phyloP scores from a whole-genome alignment of 1,139 yeast genomes.

The Debaryomyces subglobosus region DNA sequence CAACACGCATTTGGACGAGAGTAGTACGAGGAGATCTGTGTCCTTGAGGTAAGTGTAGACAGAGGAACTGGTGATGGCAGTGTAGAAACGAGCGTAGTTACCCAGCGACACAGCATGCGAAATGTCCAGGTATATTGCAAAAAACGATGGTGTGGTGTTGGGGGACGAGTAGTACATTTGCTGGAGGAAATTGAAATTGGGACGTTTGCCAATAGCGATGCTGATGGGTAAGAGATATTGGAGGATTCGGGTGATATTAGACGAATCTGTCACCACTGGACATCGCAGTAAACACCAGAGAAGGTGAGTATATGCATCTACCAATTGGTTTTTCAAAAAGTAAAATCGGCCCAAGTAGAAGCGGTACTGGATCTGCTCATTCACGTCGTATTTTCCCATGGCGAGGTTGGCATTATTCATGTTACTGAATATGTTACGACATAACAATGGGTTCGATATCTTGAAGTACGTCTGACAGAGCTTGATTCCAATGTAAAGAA shows the following conservation, averaged over 20 bases:
- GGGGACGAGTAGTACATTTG: conserved; percentile 18
- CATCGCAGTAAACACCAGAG: conserved; percentile 61
- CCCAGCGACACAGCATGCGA: conserved; percentile 41
- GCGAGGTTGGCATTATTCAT: conserved; percentile 61
- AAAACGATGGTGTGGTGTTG: conserved; percentile 27
- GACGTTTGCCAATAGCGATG: conserved; percentile 54
- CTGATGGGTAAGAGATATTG: conserved; percentile 61
- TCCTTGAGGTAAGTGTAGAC: conserved; percentile 32
- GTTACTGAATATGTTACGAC: conserved; percentile 76
- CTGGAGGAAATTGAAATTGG: conserved; percentile 34
- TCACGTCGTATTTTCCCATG: conserved; percentile 46
- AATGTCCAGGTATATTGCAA: conserved; percentile 41
- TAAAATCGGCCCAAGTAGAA: conserved; percentile 70
- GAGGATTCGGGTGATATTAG: conserved; percentile 44
- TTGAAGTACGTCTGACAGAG: conserved; percentile 66
- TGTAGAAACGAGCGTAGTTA: conserved; percentile 37
- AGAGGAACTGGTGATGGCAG: conserved; percentile 31
- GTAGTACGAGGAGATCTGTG: conserved; percentile 33
- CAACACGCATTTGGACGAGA: conserved; percentile 37
- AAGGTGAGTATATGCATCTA: conserved; percentile 60
- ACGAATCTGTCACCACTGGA: conserved; percentile 28
- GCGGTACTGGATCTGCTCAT: conserved; percentile 66
- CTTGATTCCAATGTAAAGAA: conserved; percentile 57
- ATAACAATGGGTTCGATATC: conserved; percentile 64
- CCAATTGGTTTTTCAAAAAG: conserved; percentile 59